Conservation (phyloP, 192 early-diverging fungal genomes). For the Coemansia sp. region DNA sequence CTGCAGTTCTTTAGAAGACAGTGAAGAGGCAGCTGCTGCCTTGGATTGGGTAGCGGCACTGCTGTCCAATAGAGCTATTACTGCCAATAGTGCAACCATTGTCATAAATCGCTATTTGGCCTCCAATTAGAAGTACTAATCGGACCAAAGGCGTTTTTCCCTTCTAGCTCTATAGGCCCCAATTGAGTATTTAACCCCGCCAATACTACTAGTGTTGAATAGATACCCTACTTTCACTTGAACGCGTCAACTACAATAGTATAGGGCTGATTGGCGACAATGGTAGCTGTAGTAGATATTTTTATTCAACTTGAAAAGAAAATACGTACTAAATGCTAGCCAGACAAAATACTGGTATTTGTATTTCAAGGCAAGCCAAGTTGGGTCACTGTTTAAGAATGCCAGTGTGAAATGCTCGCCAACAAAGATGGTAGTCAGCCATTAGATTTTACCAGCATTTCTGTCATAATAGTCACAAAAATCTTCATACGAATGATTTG, state of each 20-base stretch:
- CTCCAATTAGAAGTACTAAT: no score
- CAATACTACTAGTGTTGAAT: no score
- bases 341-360: background rate
- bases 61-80: background rate
- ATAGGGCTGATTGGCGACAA: no score
- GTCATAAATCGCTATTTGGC: no score
- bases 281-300: no score
- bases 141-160: background rate
- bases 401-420: background rate
- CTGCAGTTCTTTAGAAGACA: constrained; percentile 8
- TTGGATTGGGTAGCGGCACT: background rate
- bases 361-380: background rate
- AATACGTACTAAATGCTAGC: no score
- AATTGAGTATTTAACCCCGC: no score
- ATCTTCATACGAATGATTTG: background rate
- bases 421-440: background rate
- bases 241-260: no score
- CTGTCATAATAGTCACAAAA: background rate
- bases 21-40: background rate
- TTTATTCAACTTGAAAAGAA: no score
- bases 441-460: background rate
- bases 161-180: background rate
- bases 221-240: background rate
- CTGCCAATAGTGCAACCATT: background rate
- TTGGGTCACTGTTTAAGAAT: background rate